Evolutionary conservation across 1,284 basidiomycete species (phyloP), one percentile per base, ranked within the genome.

Genomic region (Pascua sp.): DNA sequence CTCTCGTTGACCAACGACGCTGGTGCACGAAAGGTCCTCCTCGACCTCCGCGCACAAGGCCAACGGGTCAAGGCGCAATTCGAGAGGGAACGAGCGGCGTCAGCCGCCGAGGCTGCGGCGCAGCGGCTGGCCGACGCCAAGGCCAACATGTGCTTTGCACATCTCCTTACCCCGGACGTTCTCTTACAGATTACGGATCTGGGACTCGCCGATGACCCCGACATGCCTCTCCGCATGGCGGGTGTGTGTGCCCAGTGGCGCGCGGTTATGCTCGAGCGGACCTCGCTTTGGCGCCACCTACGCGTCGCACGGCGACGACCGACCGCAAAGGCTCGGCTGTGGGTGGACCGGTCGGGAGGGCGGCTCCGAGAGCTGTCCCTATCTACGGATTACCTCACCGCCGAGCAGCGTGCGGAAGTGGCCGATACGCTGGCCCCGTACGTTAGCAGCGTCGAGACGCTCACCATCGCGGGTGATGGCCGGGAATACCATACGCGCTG

Each of bases 201-300:
- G 5, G 71, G 65, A 0, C 43, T 62, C 49, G 55, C 45, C 4
- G 40, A 53, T 8, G 55, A 72, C 41, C 60, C 65, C 1, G 49
- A 56, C 11, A 57, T 69, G 18, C 53, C 49, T 1, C 37, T 65
- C n/a, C 57, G 64, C 42, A 69, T 75, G 67, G 59, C 61, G 2
- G 62, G 61, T 7, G 69, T 70, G 17, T 69, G 70, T 46, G 15
- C 36, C 49, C 24, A 51, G 10, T 75, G 73, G 73, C 62, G 71
- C 32, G 39, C 41, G 1, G 55, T 59, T 5, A 41, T 70, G 24
- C 32, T 63, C 13, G 37, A 42, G 15, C 62, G 64, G 17, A 40
- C 47, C 1, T 51, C 55, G 12, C 47, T 71, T 1, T 75, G 71
- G 71, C 43, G 42, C 16, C 59, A 47, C 0, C 37, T 75, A 5